A percentile compares a stretch with the other conserved stretches of the same genome.
These are phyloP conservation scores for Melampsora allii-populina DNA, from an alignment of 1,284 basidiomycete genomes.

Conservation along the genomic window DNA sequence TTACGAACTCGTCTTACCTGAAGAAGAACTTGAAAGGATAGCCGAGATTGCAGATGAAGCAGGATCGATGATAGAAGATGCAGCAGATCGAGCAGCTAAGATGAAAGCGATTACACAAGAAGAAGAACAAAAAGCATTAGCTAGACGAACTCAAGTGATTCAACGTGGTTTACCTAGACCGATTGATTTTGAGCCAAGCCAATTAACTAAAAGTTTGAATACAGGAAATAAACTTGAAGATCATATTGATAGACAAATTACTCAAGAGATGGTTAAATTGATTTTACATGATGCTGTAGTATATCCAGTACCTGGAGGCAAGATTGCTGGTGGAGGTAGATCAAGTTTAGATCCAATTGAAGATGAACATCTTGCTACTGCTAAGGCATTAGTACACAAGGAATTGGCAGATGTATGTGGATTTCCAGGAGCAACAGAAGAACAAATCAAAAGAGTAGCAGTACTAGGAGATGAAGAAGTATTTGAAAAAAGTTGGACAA, in stretches of 20 bases:
- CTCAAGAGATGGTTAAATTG: slow-evolving; percentile 73
- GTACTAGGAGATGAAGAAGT: slow-evolving; percentile 61
- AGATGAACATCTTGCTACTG: slow-evolving; percentile 71
- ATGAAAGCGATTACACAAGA: slow-evolving; percentile 67
- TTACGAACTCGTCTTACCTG: slow-evolving; percentile 89
- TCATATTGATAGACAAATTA: slow-evolving; percentile 63
- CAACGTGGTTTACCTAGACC: slow-evolving; percentile 82
- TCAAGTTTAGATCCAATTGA: slow-evolving; percentile 72
- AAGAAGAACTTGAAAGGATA: slow-evolving; percentile 69
- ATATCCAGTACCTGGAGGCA: slow-evolving; percentile 79
- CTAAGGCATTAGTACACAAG: slow-evolving; percentile 68
- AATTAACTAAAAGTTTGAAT: slow-evolving; percentile 58
- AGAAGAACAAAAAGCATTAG: slow-evolving; percentile 72
- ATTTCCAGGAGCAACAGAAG: slow-evolving; percentile 74
- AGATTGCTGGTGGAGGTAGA: slow-evolving; percentile 70
- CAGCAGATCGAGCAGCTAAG: slow-evolving; percentile 83
- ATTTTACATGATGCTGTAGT: slow-evolving; percentile 83
- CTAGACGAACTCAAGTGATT: slow-evolving; percentile 74
- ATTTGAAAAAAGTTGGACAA: slow-evolving; percentile 66
- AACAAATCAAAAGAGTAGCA: slow-evolving; percentile 69
- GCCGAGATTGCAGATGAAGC: slow-evolving; percentile 55
- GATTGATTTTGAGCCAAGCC: slow-evolving; percentile 61
- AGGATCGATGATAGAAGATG: slow-evolving; percentile 70
- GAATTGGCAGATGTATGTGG: slow-evolving; percentile 78
- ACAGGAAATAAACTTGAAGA: slow-evolving; percentile 55